Evolutionary conservation across 2,329 filamentous ascomycete species (phyloP), one percentile per base, ranked within the genome.

Genomic region (Colletotrichum sp.): DNA sequence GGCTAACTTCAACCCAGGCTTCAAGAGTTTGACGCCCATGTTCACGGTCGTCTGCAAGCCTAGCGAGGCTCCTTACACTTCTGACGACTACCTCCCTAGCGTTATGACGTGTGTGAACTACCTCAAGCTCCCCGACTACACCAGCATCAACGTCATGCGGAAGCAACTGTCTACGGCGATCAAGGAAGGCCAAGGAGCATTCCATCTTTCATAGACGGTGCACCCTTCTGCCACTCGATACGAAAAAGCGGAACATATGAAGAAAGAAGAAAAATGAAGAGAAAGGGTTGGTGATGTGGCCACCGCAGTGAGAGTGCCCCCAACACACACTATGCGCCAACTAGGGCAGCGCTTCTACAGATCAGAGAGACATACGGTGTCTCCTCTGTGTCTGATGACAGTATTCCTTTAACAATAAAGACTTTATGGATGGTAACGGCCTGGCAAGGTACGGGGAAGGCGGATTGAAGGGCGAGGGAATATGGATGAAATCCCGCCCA

Each of bases 51-150:
- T 99, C 59, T 99, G 97, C 90, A 98, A 98, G 85, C 96, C 96
- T n/a, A 98, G 95, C 84, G 97, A 99, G 83, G 93, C 95, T 18
- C 97, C 97, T 3, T 97, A 96, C 84, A 94, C 93, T 5, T 96
- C 96, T 6, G 97, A 99, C 82, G 97, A 99, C 87, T 99, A 99
- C 82, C 90, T 99, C n/a, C 97, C 98, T 15, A 99, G 96, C 83
- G 98, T 99, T 84, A 99, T 99, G 98, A 99, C 98, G 13, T 99
- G 98, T 84, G 97, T 98, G 86, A 99, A 99, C 85, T 99, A 99
- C 84, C 92, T 99, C 81, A 99, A 99, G 87, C 90, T 99, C 82
- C 97, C 97, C 24, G 95, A 99, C 85, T 99, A 99, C 86, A 96
- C 93, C 79, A 92, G 88, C 79, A 87, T 98, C 77, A 91, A 95